A percentile compares a stretch with the other conserved stretches of the same genome.
Evolutionary conservation across 1,139 yeast species (phyloP).

Genomic region (Nakaseomyces kungkrabaensis): DNA sequence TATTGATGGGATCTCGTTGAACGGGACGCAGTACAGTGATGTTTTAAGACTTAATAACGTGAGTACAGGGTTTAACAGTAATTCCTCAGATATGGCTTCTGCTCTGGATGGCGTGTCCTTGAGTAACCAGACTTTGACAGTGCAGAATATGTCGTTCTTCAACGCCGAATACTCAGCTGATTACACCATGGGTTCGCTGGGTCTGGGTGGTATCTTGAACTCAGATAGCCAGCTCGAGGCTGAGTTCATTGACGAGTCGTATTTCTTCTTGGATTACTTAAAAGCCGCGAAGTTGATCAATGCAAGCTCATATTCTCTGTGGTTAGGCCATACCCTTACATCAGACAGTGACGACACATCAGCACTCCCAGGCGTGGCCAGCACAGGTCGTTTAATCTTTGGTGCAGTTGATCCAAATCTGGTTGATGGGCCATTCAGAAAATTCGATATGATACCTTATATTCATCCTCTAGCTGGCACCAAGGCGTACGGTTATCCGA

Average conservation of each 20-base stretch:
- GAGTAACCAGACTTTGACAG: slow-evolving; percentile 5
- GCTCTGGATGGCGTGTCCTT: neutral
- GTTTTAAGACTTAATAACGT: slow-evolving; percentile 6
- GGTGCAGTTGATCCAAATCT: slow-evolving; percentile 48
- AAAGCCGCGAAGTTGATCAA: slow-evolving; percentile 31
- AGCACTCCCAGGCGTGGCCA: neutral
- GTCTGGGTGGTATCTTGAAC: slow-evolving; percentile 38
- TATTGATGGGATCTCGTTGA: slow-evolving; percentile 15
- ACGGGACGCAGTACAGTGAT: slow-evolving; percentile 21
- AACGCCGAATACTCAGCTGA: slow-evolving; percentile 34
- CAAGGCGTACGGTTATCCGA: slow-evolving; percentile 38
- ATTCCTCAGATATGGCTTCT: neutral
- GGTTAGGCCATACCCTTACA: slow-evolving; percentile 29
- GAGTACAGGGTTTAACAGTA: neutral
- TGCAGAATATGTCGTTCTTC: slow-evolving; percentile 28
- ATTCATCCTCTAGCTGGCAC: slow-evolving; percentile 27
- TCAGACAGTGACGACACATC: neutral
- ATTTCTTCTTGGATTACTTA: slow-evolving; percentile 37
- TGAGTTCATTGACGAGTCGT: slow-evolving; percentile 26
- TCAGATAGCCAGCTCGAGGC: slow-evolving; percentile 2
- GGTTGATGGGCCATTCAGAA: slow-evolving; percentile 38
- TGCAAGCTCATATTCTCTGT: slow-evolving; percentile 48
- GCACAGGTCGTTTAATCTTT: slow-evolving; percentile 39
- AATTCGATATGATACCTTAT: slow-evolving; percentile 42
- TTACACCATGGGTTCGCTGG: slow-evolving; percentile 43